phyloP scores from a whole-genome alignment of 495 filamentous ascomycete genomes.

The Hypoxylon crocopeplum region DNA sequence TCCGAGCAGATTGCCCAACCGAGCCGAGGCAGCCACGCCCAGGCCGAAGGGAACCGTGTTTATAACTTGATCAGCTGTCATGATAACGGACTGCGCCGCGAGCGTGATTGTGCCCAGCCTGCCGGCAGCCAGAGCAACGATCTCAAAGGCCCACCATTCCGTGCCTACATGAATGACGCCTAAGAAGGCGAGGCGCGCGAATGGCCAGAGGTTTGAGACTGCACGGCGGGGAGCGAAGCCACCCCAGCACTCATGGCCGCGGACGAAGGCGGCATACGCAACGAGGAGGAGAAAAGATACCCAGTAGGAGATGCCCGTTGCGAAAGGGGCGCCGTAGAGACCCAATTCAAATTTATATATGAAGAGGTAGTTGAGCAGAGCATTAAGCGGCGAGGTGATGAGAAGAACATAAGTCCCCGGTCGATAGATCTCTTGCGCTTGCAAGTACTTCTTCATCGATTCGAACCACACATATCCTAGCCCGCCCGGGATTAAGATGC shows the following conservation, averaged over 20 bases:
- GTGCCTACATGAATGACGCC: constrained; percentile 91
- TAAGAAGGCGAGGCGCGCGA: constrained; percentile 76
- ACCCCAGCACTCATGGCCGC: constrained; percentile 82
- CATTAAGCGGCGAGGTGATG: constrained; percentile 82
- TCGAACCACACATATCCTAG: constrained; percentile 94
- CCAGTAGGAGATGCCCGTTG: constrained; percentile 89
- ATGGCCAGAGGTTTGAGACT: constrained; percentile 70
- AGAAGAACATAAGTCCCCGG: constrained; percentile 88
- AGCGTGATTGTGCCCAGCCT: constrained; percentile 81
- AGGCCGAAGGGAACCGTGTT: constrained; percentile 93
- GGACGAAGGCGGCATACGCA: constrained; percentile 74
- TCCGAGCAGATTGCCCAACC: constrained; percentile 85
- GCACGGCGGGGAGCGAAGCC: constrained; percentile 71
- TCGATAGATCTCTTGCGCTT: constrained; percentile 89
- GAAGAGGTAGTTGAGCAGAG: constrained; percentile 78
- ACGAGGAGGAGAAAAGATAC: constrained; percentile 79
- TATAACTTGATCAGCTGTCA: constrained; percentile 92
- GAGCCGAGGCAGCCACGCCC: constrained; percentile 80
- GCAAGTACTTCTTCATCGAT: constrained; percentile 88
- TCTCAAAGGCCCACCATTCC: constrained; percentile 97
- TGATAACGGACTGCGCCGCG: constrained; percentile 89
- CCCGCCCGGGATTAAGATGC: constrained; percentile 81
- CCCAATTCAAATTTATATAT: constrained; percentile 74
- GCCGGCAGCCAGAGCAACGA: constrained; percentile 89
- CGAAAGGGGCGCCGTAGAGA: constrained; percentile 81